A percentile compares a stretch with the other conserved stretches of the same genome.
phyloP scores from a whole-genome alignment of 495 filamentous ascomycete species.

The Aspergillus conjunctus region DNA sequence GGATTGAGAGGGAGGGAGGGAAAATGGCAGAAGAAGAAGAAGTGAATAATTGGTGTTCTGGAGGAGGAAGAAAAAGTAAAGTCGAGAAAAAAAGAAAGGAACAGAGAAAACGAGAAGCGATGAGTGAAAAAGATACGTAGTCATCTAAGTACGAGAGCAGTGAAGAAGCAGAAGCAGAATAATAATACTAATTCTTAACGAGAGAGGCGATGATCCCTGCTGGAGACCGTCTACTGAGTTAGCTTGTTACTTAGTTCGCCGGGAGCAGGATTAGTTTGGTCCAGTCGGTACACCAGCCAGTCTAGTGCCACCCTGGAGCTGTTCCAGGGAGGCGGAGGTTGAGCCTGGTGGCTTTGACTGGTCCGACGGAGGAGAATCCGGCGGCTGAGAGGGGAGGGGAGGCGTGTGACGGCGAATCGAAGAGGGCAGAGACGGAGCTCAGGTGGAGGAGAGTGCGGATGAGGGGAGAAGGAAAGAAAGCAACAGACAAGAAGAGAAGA shows the following conservation, averaged over 20 bases:
- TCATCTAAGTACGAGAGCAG: constrained; percentile 4
- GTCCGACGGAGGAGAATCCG: background rate
- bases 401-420: background rate
- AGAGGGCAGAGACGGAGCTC: too few relatives aligned
- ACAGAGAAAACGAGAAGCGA: constrained; percentile 10
- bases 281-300: too few relatives aligned
- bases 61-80: constrained; percentile 12
- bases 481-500: background rate
- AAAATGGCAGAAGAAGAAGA: constrained; percentile 8
- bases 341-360: constrained; percentile 4
- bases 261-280: background rate
- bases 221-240: constrained; percentile 21
- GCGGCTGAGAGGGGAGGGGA: background rate
- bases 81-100: constrained; percentile 16
- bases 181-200: constrained; percentile 18
- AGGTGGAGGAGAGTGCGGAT: background rate
- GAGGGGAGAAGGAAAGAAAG: constrained; percentile 1
- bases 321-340: background rate
- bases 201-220: constrained; percentile 28
- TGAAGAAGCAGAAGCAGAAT: too few relatives aligned
- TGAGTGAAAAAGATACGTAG: constrained; percentile 2
- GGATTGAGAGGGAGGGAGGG: constrained; percentile 1
- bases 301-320: background rate
- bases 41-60: constrained; percentile 9
- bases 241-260: background rate